These are phyloP conservation scores for Apiotrichum gamsii DNA, from an alignment of 1,284 basidiomycete species.

Conservation along the genomic window DNA sequence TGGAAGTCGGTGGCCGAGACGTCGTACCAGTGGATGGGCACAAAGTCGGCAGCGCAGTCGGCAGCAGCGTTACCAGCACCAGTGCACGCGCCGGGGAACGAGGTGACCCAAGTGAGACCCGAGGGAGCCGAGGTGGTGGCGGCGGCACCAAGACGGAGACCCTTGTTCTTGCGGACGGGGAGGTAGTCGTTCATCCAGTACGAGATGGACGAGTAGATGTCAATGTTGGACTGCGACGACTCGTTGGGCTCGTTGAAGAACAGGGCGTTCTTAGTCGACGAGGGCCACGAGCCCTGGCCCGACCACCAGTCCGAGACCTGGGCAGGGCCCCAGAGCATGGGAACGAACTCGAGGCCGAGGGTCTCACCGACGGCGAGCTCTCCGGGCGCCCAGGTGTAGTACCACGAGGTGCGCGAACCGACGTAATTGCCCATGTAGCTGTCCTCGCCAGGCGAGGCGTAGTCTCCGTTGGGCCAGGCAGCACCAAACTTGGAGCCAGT, in stretches of 20 bases:
- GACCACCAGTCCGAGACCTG: slow-evolving; percentile 18
- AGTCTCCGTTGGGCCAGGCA: slow-evolving; percentile 57
- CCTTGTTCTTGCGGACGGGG: slow-evolving; percentile 33
- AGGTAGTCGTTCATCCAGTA: slow-evolving; percentile 61
- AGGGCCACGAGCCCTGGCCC: slow-evolving; percentile 45
- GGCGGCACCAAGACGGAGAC: slow-evolving; percentile 49
- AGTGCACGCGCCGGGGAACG: slow-evolving; percentile 55
- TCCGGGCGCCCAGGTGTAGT: slow-evolving; percentile 46
- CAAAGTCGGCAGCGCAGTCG: slow-evolving; percentile 36
- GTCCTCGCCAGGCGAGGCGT: neutral
- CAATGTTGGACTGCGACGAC: slow-evolving; percentile 58
- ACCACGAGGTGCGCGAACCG: slow-evolving; percentile 34
- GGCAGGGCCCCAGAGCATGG: slow-evolving; percentile 65
- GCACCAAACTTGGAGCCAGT: slow-evolving; percentile 54
- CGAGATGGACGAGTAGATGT: neutral
- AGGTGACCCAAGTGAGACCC: slow-evolving; percentile 53
- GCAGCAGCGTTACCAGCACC: slow-evolving; percentile 18
- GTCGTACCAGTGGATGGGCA: slow-evolving; percentile 47
- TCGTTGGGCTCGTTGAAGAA: slow-evolving; percentile 64
- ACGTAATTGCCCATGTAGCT: slow-evolving; percentile 51
- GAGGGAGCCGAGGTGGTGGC: slow-evolving; percentile 1
- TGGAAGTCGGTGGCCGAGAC: slow-evolving; percentile 29
- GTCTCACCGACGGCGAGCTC: slow-evolving; percentile 29
- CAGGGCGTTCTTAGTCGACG: slow-evolving; percentile 54
- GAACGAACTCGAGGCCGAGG: slow-evolving; percentile 54